Base-by-base conservation (phyloP, 106 monocot genomes). In the Vanilla planifolia region DNA sequence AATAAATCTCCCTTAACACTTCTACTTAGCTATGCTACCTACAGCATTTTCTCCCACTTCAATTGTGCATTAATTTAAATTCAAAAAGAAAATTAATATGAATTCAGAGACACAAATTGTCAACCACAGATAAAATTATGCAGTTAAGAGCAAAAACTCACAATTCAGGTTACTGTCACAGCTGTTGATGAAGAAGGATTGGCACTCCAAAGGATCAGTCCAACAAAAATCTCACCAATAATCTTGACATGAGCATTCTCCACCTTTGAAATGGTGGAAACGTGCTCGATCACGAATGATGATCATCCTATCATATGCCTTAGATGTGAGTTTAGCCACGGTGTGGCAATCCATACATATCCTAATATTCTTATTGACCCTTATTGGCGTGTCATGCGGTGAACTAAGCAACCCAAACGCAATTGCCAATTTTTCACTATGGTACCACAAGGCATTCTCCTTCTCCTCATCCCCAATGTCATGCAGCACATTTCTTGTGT, bases 401-500 rank as follows among this genome's bases (percentile, higher is more conserved):
- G 32, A 62, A 16, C 70, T 70, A 25, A 70, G 40, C 52, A 70
- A 43, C 51, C 70, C 70, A 62, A 61, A 70, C 7, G 70, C 61
- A 13, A 70, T 62, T 7, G 70, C 70, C 41, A 70, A 28, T 48
- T 70, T 70, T 52, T 70, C 70, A 14, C 70, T 70, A 26, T 70
- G 94, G 10, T 76, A 66, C 46, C 59, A 73, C 41, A 95, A 33
- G 15, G 77, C 94, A 20, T 75, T 59, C 67, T 95, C 75, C 50
- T 95, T 95, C 21, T 95, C 89, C 68, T 95, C 89, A 60, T 95
- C 89, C 52, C 70, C 80, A 22, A 95, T 81, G 52, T 89, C 94
- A 41, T 95, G 94, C 67, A 95, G 55, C 32, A 95, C 80, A 48
- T 78, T 73, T 11, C 43, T 58, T 0, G 82, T 83, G 44, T 85